phyloP scores from a whole-genome alignment of 202 grass and related monocot genomes.

The Schoenoplectus triqueter region DNA sequence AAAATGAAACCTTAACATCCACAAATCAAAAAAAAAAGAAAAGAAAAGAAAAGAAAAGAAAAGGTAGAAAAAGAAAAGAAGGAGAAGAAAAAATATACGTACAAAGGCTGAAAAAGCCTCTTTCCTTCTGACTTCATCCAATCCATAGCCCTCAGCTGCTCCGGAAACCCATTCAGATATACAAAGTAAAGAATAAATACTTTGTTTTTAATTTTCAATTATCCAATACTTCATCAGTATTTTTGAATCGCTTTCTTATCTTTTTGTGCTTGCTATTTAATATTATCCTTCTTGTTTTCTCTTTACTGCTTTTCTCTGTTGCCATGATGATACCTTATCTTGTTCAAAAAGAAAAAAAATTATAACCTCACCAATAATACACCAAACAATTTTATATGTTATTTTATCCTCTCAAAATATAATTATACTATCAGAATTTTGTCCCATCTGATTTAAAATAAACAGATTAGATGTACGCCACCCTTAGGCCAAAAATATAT shows the following conservation, averaged over 20 bases:
- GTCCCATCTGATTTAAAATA: neutral
- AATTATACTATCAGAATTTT: neutral
- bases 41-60: slow-evolving; percentile 6
- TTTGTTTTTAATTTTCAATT: slow-evolving; percentile 13
- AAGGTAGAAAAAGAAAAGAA: neutral
- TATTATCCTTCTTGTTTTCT: slow-evolving; percentile 7
- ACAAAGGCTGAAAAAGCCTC: neutral
- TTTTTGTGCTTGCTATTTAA: neutral
- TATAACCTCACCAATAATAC: neutral
- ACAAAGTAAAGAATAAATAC: slow-evolving; percentile 28
- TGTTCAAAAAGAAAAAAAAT: neutral
- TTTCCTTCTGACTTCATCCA: slow-evolving; percentile 2
- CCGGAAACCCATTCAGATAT: neutral
- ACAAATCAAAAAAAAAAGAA: neutral
- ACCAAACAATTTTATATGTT: neutral
- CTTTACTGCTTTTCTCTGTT: slow-evolving; percentile 13
- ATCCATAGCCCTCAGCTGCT: neutral
- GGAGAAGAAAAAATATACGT: slow-evolving; percentile 7
- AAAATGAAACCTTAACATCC: slow-evolving; percentile 32
- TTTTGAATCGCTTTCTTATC: neutral
- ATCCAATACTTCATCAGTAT: slow-evolving; percentile 12
- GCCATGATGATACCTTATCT: neutral
- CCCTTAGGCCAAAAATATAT: neutral
- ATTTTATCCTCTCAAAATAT: neutral
- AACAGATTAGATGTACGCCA: neutral